Conservation (phyloP, 2,329 filamentous ascomycete species). For the Sporothrix dimorphospora region DNA sequence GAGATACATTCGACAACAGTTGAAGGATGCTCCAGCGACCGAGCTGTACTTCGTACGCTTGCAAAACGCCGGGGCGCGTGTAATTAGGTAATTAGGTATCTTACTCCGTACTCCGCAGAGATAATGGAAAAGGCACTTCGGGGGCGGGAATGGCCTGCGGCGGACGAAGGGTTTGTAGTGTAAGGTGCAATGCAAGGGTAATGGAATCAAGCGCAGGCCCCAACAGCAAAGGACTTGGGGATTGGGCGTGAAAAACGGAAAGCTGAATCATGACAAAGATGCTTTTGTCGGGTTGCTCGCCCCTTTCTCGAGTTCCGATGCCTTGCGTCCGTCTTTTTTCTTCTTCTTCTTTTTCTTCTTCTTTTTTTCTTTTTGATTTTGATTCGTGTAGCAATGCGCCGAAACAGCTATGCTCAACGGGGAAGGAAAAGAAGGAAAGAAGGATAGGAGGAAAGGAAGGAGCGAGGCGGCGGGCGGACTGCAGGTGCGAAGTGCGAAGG, state of each 20-base stretch:
- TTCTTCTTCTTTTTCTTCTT: background rate
- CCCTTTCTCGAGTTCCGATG: background rate
- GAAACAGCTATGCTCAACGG: background rate
- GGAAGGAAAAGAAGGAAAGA: too few relatives aligned
- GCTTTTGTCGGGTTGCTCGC: background rate
- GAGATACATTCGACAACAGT: background rate
- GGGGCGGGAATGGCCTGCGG: background rate
- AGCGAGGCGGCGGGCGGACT: background rate
- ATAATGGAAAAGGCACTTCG: background rate
- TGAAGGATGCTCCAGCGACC: background rate
- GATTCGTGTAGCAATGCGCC: conserved; percentile 7
- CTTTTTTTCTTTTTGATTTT: background rate
- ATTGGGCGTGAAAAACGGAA: background rate
- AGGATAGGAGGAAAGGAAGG: too few relatives aligned
- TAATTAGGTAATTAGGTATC: conserved; percentile 18
- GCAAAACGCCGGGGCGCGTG: conserved; percentile 11
- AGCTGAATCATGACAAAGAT: conserved; percentile 17
- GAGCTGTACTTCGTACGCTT: background rate
- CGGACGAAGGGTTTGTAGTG: background rate
- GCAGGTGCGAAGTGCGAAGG: conserved; percentile 8
- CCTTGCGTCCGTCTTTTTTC: background rate
- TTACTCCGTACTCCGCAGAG: too few relatives aligned
- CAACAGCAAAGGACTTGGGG: background rate
- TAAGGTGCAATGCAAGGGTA: background rate
- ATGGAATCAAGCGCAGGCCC: conserved; percentile 7